These are phyloP conservation scores for Ascochyta pisi DNA, from an alignment of 2,329 filamentous ascomycete species.

Conservation along the genomic window DNA sequence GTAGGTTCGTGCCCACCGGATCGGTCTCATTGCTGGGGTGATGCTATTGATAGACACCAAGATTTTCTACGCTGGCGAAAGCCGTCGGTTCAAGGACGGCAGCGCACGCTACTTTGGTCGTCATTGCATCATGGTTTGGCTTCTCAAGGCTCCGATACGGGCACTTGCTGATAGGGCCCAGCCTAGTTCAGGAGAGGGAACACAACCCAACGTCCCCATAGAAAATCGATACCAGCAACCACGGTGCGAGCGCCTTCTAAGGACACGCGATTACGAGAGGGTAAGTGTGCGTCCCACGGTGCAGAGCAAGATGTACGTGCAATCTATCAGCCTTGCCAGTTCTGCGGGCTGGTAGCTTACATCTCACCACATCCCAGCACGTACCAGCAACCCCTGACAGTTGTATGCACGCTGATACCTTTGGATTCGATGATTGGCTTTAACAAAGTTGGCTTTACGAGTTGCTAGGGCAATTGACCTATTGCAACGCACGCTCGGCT, in stretches of 20 bases:
- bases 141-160: conserved; percentile 1
- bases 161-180: conserved; percentile 8
- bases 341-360: conserved; percentile 19
- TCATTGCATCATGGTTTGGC: conserved; percentile 22
- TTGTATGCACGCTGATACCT: conserved; percentile 21
- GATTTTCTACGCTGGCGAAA: conserved; percentile 16
- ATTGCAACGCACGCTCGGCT: conserved; percentile 13
- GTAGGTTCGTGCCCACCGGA: conserved; percentile 2
- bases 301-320: conserved; percentile 4
- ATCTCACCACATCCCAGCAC: conserved; percentile 23
- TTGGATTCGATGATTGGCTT: conserved; percentile 17
- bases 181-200: conserved; percentile 9
- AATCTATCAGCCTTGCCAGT: conserved; percentile 8
- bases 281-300: neutral
- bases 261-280: neutral
- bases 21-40: conserved; percentile 1
- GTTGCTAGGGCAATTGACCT: conserved; percentile 27
- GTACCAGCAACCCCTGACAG: conserved; percentile 9
- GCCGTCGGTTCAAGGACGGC: conserved; percentile 13
- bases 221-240: conserved; percentile 11
- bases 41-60: conserved; percentile 22
- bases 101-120: conserved; percentile 14
- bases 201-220: conserved; percentile 9
- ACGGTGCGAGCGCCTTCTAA: neutral
- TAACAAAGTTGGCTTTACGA: conserved; percentile 10